These are phyloP conservation scores for Colletotrichum paranaense DNA, from an alignment of 2,329 filamentous ascomycete species.

Conservation along the genomic window DNA sequence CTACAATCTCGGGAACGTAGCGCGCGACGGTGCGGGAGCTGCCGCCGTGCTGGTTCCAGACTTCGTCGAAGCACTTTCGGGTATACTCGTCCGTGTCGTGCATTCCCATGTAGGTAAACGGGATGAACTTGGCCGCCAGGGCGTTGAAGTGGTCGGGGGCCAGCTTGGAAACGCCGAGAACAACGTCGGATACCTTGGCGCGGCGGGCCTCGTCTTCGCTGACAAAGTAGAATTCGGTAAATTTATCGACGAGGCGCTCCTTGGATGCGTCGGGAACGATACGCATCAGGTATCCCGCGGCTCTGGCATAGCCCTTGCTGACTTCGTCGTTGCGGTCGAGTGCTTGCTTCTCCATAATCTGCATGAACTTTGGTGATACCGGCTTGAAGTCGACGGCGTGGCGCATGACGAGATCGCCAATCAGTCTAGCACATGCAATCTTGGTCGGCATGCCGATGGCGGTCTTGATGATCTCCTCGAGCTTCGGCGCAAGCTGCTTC, in stretches of 20 bases:
- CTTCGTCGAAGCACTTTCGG: conserved; percentile 81
- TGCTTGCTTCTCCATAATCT: conserved; percentile 81
- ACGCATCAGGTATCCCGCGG: conserved; percentile 85
- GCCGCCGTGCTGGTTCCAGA: conserved; percentile 92
- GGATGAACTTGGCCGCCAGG: conserved; percentile 80
- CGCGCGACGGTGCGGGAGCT: conserved; percentile 84
- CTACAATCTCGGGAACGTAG: conserved; percentile 85
- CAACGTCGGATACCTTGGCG: conserved; percentile 83
- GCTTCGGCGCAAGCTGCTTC: conserved; percentile 74
- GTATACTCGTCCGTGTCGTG: conserved; percentile 88
- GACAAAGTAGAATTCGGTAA: conserved; percentile 80
- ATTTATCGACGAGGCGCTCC: conserved; percentile 61
- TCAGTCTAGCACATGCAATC: conserved; percentile 86
- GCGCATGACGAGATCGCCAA: conserved; percentile 86
- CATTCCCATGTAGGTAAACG: conserved; percentile 88
- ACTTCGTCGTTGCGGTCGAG: conserved; percentile 96
- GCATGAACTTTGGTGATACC: conserved; percentile 80
- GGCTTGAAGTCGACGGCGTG: conserved; percentile 80
- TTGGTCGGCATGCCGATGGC: conserved; percentile 94
- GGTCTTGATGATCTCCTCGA: conserved; percentile 84
- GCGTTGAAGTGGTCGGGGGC: conserved; percentile 89
- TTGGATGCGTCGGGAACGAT: conserved; percentile 62
- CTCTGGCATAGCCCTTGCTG: conserved; percentile 86
- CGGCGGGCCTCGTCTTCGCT: conserved; percentile 82
- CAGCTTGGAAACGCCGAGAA: conserved; percentile 84